These are phyloP conservation scores for Leptodermis oblonga DNA, from an alignment of 257 asterid genomes.

Conservation along the genomic window DNA sequence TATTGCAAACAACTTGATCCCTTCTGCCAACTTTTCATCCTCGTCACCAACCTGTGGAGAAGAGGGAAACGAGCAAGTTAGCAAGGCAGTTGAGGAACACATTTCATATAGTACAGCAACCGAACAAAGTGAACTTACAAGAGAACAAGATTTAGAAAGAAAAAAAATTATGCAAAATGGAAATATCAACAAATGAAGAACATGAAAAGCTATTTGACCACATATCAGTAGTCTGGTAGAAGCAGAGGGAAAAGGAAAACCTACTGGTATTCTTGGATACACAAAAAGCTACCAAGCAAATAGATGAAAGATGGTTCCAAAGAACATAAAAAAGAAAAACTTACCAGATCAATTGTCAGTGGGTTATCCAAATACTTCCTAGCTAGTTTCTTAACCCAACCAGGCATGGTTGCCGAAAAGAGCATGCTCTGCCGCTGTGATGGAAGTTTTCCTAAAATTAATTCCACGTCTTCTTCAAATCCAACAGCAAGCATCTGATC, in stretches of 20 bases:
- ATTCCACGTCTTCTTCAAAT: slow-evolving; percentile 93
- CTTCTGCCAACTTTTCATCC: slow-evolving; percentile 83
- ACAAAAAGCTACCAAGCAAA: neutral
- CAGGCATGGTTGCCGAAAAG: slow-evolving; percentile 98
- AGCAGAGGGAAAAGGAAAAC: neutral
- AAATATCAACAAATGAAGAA: neutral
- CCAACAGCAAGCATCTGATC: slow-evolving; percentile 99
- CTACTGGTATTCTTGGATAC: neutral
- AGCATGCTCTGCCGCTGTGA: slow-evolving; percentile 93
- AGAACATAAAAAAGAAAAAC: slow-evolving; percentile 15
- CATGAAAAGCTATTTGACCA: neutral
- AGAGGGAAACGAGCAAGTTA: slow-evolving; percentile 10
- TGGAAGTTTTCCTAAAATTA: slow-evolving; percentile 69
- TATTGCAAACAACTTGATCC: slow-evolving; percentile 79
- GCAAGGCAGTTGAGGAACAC: neutral
- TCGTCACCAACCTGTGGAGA: slow-evolving; percentile 64
- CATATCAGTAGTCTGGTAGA: neutral
- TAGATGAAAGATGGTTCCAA: neutral
- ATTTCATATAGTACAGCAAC: neutral
- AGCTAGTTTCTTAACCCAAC: slow-evolving; percentile 89
- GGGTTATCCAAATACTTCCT: slow-evolving; percentile 74
- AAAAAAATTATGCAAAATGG: neutral
- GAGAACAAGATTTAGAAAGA: neutral
- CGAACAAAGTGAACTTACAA: neutral
- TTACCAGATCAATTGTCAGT: slow-evolving; percentile 82